phyloP scores from a whole-genome alignment of 805 yeast species.

The Myxozyma vanderwaltii region DNA sequence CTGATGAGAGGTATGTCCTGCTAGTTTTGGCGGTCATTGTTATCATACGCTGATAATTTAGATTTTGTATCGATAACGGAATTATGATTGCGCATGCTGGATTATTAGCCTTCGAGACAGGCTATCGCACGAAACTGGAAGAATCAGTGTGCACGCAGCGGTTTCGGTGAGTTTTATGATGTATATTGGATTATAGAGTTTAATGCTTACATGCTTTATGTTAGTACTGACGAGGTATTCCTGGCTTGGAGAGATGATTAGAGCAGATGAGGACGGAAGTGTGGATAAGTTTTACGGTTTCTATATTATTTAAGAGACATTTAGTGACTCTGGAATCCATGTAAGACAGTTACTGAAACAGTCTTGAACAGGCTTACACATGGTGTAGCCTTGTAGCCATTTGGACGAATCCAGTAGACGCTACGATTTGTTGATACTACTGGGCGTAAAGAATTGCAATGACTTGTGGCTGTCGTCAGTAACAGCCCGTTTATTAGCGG shows the following conservation, averaged over 20 bases:
- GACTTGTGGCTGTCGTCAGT: too few relatives aligned
- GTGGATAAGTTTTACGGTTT: too few relatives aligned
- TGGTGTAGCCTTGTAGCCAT: too few relatives aligned
- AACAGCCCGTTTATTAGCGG: too few relatives aligned
- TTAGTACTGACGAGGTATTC: conserved; percentile 29
- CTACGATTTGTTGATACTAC: too few relatives aligned
- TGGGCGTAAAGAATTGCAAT: too few relatives aligned
- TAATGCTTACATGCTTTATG: background rate
- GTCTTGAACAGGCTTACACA: too few relatives aligned
- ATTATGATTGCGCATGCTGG: conserved; percentile 99
- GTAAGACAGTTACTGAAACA: too few relatives aligned
- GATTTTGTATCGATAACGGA: conserved; percentile 94
- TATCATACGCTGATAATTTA: background rate
- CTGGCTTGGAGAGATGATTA: conserved; percentile 29
- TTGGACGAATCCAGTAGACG: too few relatives aligned
- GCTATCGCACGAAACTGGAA: conserved; percentile 57
- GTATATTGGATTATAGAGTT: background rate
- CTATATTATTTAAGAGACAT: too few relatives aligned
- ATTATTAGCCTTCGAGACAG: conserved; percentile 78
- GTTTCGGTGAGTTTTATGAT: conserved; percentile 53
- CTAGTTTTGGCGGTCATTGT: background rate
- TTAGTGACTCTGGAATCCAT: too few relatives aligned
- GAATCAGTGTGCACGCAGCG: conserved; percentile 90
- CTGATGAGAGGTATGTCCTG: conserved; percentile 69
- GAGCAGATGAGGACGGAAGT: too few relatives aligned